Evolutionary conservation across 805 yeast species (phyloP), one percentile per base, ranked within the genome.

Genomic region (Hyphopichia homilentoma): DNA sequence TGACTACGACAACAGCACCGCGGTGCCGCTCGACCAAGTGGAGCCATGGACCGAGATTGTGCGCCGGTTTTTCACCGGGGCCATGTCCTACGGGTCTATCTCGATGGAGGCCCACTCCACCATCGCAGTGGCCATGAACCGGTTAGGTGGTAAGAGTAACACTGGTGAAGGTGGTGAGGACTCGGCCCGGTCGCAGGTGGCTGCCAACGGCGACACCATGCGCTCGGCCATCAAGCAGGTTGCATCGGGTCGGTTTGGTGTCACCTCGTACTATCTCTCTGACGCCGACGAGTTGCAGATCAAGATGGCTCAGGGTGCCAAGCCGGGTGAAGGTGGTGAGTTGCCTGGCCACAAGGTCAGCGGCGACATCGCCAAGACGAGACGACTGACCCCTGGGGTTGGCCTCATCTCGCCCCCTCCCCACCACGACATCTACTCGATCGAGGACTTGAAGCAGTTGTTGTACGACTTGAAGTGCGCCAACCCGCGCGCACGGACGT

Each of bases 91-190:
- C 55, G 98, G 98, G 54, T 90, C 97, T 30, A 90, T 90, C 54
- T 90, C 97, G 4, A 84, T 89, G 95, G 98, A 90, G 64, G 89
- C 97, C 2, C 98, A 90, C 64, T 87, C 97, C 4, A 90, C 98
- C 7, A 69, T 90, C 48, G 98, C 98, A 9, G 95, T 90, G 35
- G 98, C 98, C 29, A 90, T 90, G 98, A 90, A 90, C 70, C 74
- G 97, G 59, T 73, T 90, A 43, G 97, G 97, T 33, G 98, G 97
- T 47, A 93, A 89, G 64, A 87, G 96, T 30, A 90, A 90, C 61
- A 89, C 97, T 41, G 98, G 98, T 70, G 98, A 90, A 71, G 98
- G 98, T 72, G 98, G 98, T 71, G 98, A 90, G 64, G 97, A 90
- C 55, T 77, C 93, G 30, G 96, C 89, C 54, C 76, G 97, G 49